phyloP scores from a whole-genome alignment of 2,329 filamentous ascomycete genomes.

The Aspergillus tubingensis region DNA sequence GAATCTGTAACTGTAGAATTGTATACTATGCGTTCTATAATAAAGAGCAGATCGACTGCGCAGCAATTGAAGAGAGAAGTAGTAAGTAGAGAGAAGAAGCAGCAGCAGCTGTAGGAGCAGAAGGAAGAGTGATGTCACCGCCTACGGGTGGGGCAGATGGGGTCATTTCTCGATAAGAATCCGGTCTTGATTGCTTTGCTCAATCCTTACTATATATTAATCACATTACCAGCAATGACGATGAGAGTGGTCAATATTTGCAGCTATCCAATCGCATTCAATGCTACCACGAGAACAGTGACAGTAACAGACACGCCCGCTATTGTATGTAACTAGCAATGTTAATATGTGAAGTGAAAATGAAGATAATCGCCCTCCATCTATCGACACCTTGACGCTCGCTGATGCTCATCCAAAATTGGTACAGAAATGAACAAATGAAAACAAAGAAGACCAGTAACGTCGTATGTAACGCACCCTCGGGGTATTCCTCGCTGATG shows the following conservation, averaged over 20 bases:
- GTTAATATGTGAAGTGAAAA: conserved; percentile 14
- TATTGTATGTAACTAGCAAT: conserved; percentile 1
- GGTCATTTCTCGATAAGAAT: conserved; percentile 10
- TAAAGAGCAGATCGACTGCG: neutral
- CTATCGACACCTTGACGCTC: conserved; percentile 36
- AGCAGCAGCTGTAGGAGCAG: neutral
- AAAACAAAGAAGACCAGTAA: conserved; percentile 11
- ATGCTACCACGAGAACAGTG: neutral
- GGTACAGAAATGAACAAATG: conserved; percentile 10
- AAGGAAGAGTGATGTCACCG: conserved; percentile 37
- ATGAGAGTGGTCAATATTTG: neutral
- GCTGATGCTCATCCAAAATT: conserved; percentile 32
- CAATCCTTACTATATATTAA: neutral
- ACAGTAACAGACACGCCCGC: neutral
- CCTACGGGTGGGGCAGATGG: conserved; percentile 31
- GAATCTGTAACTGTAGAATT: neutral
- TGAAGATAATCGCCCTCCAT: conserved; percentile 20
- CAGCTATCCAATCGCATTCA: neutral
- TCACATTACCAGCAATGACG: conserved; percentile 2
- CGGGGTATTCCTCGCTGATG: conserved; percentile 31
- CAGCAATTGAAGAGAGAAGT: neutral
- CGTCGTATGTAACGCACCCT: conserved; percentile 24
- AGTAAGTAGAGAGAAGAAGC: neutral
- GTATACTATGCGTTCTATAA: neutral
- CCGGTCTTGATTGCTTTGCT: neutral